Conservation (phyloP, 345 rosid species). For the Cardiospermum halicacabum region DNA sequence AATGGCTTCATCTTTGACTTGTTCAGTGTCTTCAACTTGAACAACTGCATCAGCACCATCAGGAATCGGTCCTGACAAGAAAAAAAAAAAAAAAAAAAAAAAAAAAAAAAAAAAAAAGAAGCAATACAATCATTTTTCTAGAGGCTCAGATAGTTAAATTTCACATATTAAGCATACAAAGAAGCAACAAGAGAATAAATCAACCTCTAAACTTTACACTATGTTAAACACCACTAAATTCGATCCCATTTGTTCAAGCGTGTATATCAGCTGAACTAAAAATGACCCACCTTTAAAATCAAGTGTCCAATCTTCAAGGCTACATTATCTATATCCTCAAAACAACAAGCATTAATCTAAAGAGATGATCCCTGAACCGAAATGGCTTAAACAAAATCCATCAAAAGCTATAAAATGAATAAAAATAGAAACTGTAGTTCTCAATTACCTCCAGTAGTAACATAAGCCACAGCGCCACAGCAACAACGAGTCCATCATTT, state of each 20-base stretch:
- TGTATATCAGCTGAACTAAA: background rate
- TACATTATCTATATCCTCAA: background rate
- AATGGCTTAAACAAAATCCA: too few relatives aligned
- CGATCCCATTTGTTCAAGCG: background rate
- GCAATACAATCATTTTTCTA: background rate
- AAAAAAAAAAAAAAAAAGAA: background rate
- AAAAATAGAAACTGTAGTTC: too few relatives aligned
- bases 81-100: constrained; percentile 7
- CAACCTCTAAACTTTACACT: background rate
- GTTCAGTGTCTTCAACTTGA: constrained; percentile 89
- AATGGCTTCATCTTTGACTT: constrained; percentile 28
- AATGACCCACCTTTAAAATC: background rate
- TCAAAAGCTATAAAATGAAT: too few relatives aligned
- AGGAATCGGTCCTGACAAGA: constrained; percentile 73
- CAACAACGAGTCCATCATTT: constrained; percentile 79
- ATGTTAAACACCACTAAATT: background rate
- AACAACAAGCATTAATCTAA: too few relatives aligned
- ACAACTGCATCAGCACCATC: constrained; percentile 98
- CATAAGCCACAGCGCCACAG: constrained; percentile 94
- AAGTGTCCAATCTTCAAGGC: too few relatives aligned
- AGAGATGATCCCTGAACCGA: too few relatives aligned
- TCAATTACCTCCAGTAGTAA: constrained; percentile 85
- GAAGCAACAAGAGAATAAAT: background rate
- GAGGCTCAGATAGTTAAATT: background rate
- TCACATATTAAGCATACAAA: background rate